Evolutionary conservation across 352 stramenopile species (phyloP).

Genomic region (Phytophthora syringae): DNA sequence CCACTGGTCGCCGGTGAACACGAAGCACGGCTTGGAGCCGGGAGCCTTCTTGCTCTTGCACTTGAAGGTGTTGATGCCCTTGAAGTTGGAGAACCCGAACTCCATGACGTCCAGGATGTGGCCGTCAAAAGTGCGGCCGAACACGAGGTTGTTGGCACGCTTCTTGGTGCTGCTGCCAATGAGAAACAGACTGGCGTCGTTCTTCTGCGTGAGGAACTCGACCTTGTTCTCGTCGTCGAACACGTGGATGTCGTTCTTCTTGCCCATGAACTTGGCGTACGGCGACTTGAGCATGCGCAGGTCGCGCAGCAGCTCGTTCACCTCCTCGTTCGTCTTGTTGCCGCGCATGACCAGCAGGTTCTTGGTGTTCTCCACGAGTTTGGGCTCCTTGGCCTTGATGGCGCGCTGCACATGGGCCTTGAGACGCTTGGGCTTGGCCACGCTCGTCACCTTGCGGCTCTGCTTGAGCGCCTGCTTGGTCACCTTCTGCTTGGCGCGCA

Average conservation of each 20-base stretch:
- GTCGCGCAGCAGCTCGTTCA: constrained; percentile 85
- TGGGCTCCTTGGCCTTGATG: constrained; percentile 91
- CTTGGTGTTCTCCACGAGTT: constrained; percentile 94
- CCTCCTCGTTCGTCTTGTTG: constrained; percentile 89
- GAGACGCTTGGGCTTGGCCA: constrained; percentile 80
- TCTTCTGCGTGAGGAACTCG: constrained; percentile 97
- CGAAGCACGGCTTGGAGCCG: constrained; percentile 95
- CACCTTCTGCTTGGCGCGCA: constrained; percentile 72
- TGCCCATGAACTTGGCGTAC: constrained; percentile 89
- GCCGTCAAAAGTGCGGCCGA: constrained; percentile 98
- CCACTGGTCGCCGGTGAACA: constrained; percentile 97
- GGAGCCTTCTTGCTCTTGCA: constrained; percentile 92
- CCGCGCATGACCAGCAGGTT: constrained; percentile 87
- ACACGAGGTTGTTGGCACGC: constrained; percentile 97
- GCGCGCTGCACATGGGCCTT: constrained; percentile 84
- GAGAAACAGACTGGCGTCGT: constrained; percentile 97
- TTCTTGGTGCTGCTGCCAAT: constrained; percentile 99
- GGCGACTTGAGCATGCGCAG: constrained; percentile 90
- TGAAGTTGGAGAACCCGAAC: constrained; percentile 96
- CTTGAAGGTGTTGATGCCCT: constrained; percentile 94
- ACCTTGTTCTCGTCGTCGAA: constrained; percentile 94
- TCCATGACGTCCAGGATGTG: constrained; percentile 99
- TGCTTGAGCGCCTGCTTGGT: constrained; percentile 71
- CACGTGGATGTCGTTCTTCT: constrained; percentile 95
- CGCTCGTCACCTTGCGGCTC: constrained; percentile 71